Evolutionary conservation across 495 filamentous ascomycete species (phyloP), one percentile per base, ranked within the genome.

Genomic region (Pseudomonodictys pantanalensis): DNA sequence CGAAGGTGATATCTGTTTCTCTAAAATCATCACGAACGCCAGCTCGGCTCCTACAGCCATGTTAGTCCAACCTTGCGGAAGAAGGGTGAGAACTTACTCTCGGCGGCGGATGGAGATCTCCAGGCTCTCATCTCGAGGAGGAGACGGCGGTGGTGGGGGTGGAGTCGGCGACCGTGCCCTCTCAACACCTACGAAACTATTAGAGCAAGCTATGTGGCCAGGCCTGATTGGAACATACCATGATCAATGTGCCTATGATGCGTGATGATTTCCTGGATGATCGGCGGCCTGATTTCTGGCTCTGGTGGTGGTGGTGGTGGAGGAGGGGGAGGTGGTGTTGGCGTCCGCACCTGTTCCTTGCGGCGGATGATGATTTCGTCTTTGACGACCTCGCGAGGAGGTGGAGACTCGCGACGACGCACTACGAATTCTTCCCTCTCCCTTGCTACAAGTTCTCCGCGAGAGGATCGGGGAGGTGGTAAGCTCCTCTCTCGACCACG

Each of bases 201-300:
- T 17, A 63, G 51, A 22, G 38, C 18, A 17, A 10, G 22, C 23
- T n/a, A 20, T 2, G 33, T 4, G 12, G 12, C 3, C n/a, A 6
- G 41, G 23, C 1, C 23, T 18, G 12, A 9, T 41, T n/a, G 15
- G n/a, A n/a, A 56, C 73, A 71, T 78, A 87, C 90, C 91, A 74
- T 96, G 90, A 70, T 96, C 88, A 67, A 95, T 88, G 65, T 92
- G 86, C 22, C 86, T 80, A 68, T 93, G 91, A 71, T 91, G 89
- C 1, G 88, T 90, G 56, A 91, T 88, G 42, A 93, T 81, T 67
- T 95, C 87, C 58, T 90, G 83, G 67, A 88, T 85, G 62, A 92
- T 87, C 3, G 83, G 81, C 3, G 87, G 86, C 18, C 81, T 83
- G 60, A 81, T 78, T 52, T 76, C 74, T 2, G 84, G 81, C 38